phyloP scores from a whole-genome alignment of 345 rosid genomes.

The Camelina laxa region DNA sequence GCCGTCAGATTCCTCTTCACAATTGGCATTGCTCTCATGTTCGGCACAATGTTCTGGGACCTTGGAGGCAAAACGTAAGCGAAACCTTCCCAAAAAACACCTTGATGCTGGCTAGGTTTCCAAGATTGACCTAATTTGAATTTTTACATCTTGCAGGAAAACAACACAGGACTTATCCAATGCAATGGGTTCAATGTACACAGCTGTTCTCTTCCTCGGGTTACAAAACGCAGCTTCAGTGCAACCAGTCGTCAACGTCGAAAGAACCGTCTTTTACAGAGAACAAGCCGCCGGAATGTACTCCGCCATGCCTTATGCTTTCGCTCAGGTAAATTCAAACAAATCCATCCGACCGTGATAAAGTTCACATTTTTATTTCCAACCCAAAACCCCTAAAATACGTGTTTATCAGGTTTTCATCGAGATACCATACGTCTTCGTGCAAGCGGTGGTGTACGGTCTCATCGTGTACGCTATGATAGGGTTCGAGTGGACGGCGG shows the following conservation, averaged over 20 bases:
- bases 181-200: conserved; percentile 80
- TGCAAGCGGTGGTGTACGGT: conserved; percentile 57
- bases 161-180: conserved; percentile 58
- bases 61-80: conserved; percentile 70
- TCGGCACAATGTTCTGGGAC: conserved; percentile 76
- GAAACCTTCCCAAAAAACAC: no score
- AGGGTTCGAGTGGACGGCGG: conserved; percentile 62
- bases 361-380: neutral
- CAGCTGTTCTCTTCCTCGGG: conserved; percentile 75
- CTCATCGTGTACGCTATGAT: conserved; percentile 66
- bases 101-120: no score
- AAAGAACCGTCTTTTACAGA: conserved; percentile 75
- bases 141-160: conserved; percentile 12
- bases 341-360: neutral
- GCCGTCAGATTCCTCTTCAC: conserved; percentile 74
- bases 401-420: conserved; percentile 48
- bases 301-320: conserved; percentile 75
- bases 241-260: conserved; percentile 75
- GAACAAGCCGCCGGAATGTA: conserved; percentile 90
- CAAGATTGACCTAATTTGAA: neutral
- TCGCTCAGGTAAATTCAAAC: conserved; percentile 49
- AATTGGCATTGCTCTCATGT: conserved; percentile 57
- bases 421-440: conserved; percentile 63
- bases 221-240: conserved; percentile 60
- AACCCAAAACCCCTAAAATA: neutral